Evolutionary conservation across 139 green algal genomes (phyloP), one percentile per base, ranked within the genome.

Genomic region (Chlamydomonas urium): DNA sequence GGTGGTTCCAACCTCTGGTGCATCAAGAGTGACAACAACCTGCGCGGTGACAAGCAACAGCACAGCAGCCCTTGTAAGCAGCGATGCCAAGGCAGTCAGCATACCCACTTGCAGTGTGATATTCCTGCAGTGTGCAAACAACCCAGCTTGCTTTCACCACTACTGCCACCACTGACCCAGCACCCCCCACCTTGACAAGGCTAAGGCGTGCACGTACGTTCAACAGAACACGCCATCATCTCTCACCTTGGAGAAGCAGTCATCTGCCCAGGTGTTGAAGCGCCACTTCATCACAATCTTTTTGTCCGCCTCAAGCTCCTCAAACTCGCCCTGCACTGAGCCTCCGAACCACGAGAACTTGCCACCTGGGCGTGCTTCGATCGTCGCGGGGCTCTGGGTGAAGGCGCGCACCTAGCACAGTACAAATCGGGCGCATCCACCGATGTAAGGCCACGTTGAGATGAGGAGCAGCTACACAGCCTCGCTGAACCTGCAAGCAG

Each of bases 241-340:
- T n/a, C 45, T 62, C 57, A 71, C 63, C 63, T 71, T 73, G 10
- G 66, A 73, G 45, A 42, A 63, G n/a, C 45, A 62, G 8, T 17
- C 45, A 6, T 96, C 89, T 42, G 76, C 75, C 92, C 92, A 97
- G 56, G 81, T 93, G 72, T 76, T 94, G 77, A 96, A 96, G 4
- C 89, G 77, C 93, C 93, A 97, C 47, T 89, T 71, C 83, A 96
- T 82, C 0, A 78, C 76, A 14, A 97, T 65, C 24, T 69, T 72
- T 45, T 77, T 62, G 26, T 72, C 61, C 0, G 85, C 63, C 67
- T 80, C 24, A 57, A 97, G 69, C 81, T 93, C 75, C 2, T 66
- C 68, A 69, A 89, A 93, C 48, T 63, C 76, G 21, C 87, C 92
- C 50, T 77, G 53, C 69, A 92, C 79, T 31, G 72, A 78, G 26